Evolutionary conservation across 768 basidiomycete genomes (phyloP).

Genomic region (Pleurotus platypus): DNA sequence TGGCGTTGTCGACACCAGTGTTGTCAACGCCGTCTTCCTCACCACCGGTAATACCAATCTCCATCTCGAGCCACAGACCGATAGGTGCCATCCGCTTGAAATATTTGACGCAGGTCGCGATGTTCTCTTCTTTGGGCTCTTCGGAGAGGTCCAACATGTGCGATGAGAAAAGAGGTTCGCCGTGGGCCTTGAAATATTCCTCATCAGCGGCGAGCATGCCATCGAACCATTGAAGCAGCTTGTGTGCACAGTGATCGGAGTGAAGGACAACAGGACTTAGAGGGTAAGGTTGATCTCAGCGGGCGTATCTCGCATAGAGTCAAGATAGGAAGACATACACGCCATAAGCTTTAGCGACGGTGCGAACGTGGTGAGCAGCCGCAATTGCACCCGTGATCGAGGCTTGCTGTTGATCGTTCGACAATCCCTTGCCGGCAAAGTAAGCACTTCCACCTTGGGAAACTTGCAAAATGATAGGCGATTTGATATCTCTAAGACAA

Average conservation of each 20-base stretch:
- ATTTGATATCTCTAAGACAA: slow-evolving; percentile 77
- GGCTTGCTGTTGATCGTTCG: slow-evolving; percentile 94
- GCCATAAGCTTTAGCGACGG: slow-evolving; percentile 87
- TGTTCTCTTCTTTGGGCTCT: slow-evolving; percentile 90
- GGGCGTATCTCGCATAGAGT: not conserved
- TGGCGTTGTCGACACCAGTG: slow-evolving; percentile 88
- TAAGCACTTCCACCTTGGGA: slow-evolving; percentile 97
- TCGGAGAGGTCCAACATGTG: slow-evolving; percentile 99
- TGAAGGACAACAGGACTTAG: slow-evolving; percentile 91
- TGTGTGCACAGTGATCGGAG: slow-evolving; percentile 97
- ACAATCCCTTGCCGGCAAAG: slow-evolving; percentile 94
- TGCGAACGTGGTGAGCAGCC: slow-evolving; percentile 88
- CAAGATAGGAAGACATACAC: slow-evolving; percentile 53
- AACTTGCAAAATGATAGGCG: slow-evolving; percentile 96
- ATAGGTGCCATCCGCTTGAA: slow-evolving; percentile 92
- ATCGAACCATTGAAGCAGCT: slow-evolving; percentile 98
- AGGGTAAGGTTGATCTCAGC: slow-evolving; percentile 2
- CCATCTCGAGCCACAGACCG: slow-evolving; percentile 99
- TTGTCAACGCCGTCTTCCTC: slow-evolving; percentile 99
- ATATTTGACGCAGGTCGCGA: slow-evolving; percentile 89
- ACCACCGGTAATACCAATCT: slow-evolving; percentile 99
- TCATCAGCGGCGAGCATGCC: slow-evolving; percentile 98
- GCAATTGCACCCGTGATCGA: slow-evolving; percentile 91
- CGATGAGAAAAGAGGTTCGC: slow-evolving; percentile 87
- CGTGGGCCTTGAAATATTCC: slow-evolving; percentile 86